Conservation (phyloP, 2,329 filamentous ascomycete genomes). For the Aspergillus fructus region DNA sequence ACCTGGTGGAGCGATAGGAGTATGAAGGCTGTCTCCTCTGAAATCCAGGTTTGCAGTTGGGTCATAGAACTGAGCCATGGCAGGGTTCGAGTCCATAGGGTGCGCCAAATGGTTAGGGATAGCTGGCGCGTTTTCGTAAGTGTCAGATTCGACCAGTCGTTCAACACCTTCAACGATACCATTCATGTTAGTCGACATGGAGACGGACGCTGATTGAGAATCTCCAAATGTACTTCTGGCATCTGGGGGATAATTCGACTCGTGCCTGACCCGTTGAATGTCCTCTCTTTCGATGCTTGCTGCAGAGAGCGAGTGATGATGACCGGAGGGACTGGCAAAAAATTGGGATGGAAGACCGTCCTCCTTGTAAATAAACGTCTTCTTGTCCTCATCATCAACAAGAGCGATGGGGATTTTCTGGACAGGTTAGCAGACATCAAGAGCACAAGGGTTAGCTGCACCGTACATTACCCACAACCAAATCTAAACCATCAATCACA, state of each 20-base stretch:
- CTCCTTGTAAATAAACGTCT: slow-evolving; percentile 54
- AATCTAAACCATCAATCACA: slow-evolving; percentile 59
- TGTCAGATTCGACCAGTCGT: slow-evolving; percentile 41
- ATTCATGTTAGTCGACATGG: slow-evolving; percentile 43
- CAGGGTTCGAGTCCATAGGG: slow-evolving; percentile 19
- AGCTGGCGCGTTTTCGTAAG: slow-evolving; percentile 34
- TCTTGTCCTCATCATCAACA: slow-evolving; percentile 44
- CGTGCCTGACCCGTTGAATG: slow-evolving; percentile 29
- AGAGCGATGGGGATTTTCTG: slow-evolving; percentile 50
- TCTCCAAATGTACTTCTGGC: slow-evolving; percentile 33
- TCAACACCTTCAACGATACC: slow-evolving; percentile 41
- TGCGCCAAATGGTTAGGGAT: slow-evolving; percentile 29
- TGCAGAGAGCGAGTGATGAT: slow-evolving; percentile 41
- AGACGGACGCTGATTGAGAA: slow-evolving; percentile 50
- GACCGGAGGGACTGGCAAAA: slow-evolving; percentile 45
- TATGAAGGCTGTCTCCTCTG: slow-evolving; percentile 23
- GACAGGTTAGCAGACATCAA: slow-evolving; percentile 20
- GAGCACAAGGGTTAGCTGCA: slow-evolving; percentile 8
- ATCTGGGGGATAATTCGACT: slow-evolving; percentile 26
- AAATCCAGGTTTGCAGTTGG: slow-evolving; percentile 22
- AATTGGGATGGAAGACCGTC: slow-evolving; percentile 52
- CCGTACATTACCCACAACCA: slow-evolving; percentile 52
- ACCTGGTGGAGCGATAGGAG: slow-evolving; percentile 35
- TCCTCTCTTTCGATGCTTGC: slow-evolving; percentile 43
- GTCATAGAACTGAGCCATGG: slow-evolving; percentile 25